These are phyloP conservation scores for Penicillium salamii DNA, from an alignment of 495 filamentous ascomycete species.

Conservation along the genomic window DNA sequence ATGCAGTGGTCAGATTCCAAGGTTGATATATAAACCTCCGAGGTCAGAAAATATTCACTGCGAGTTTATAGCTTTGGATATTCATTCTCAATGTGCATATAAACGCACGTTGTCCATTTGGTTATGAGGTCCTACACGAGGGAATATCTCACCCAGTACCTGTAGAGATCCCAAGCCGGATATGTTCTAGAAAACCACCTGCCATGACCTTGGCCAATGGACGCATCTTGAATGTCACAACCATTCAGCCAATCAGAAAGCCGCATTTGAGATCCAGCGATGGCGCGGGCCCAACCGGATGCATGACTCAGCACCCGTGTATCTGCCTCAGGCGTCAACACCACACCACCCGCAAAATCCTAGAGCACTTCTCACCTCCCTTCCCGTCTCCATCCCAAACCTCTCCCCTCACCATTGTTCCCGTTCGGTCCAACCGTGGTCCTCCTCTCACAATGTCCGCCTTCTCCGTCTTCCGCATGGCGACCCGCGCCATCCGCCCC, in stretches of 20 bases:
- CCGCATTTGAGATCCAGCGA: constrained; percentile 22
- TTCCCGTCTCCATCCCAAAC: constrained; percentile 28
- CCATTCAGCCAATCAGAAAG: constrained; percentile 28
- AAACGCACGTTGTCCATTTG: no score
- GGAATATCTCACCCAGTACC: no score
- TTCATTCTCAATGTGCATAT: no score
- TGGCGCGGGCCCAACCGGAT: constrained; percentile 12
- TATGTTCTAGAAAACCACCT: background rate
- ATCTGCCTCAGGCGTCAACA: constrained; percentile 33
- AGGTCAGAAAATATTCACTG: no score
- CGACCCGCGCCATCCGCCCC: constrained; percentile 64
- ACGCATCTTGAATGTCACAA: constrained; percentile 12
- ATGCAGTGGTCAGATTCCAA: no score
- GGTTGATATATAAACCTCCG: no score
- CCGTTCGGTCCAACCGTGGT: constrained; percentile 23
- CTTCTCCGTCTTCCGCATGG: constrained; percentile 65
- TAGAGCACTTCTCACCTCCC: constrained; percentile 36
- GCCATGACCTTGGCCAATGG: constrained; percentile 8
- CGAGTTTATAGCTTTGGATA: no score
- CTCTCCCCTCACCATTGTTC: constrained; percentile 32
- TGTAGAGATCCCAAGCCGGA: no score
- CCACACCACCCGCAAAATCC: constrained; percentile 52
- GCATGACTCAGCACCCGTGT: constrained; percentile 18
- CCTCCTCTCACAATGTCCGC: constrained; percentile 56
- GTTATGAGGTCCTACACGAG: no score